Base-by-base conservation (phyloP, 1,284 basidiomycete genomes). In the Taiwanofungus camphoratus region DNA sequence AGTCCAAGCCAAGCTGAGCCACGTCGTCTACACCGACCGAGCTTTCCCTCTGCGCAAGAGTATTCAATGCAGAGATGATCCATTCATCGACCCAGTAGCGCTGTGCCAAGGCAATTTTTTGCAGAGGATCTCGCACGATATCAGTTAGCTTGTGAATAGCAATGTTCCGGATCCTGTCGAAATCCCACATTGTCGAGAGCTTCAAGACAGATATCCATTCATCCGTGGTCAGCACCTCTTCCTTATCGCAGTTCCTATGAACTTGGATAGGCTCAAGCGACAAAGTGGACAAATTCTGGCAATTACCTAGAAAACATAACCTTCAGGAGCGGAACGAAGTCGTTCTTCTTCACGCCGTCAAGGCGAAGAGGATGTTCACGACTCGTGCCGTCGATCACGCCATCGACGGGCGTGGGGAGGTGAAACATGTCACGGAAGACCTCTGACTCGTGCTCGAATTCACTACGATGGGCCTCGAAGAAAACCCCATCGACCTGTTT, bases 141-240 rank as follows among this genome's bases (percentile, higher is more conserved):
- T n/a, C n/a, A n/a, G n/a, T n/a, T n/a, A n/a, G n/a, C n/a, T n/a
- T n/a, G n/a, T n/a, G n/a, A n/a, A 63, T 56, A 27, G 61, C 59
- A 34, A 62, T 54, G 15, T 42, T 34, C 43, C 60, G 55, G 29
- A 62, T 49, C 48, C 45, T 42, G 36, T 43, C 49, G 50, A 63
- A 59, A 19, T 58, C 53, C 59, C 60, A 63, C 21, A 57, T 52
- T 9, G 57, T 54, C 6, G 65, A 57, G 38, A 68, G 53, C 33
- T 48, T 45, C 22, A 67, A 58, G 21, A 66, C 54, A 15, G 66
- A 64, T 2, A 48, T 55, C 66, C 67, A 68, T 44, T 66, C 64
- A 5, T 60, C 61, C 3, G 52, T 39, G 15, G 59, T 61, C 22
- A 42, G 32, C 15, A 52, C 41, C n/a, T n/a, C n/a, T n/a, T n/a